phyloP scores from a whole-genome alignment of 2,329 filamentous ascomycete species.

The Ascochyta viciae-villosae region DNA sequence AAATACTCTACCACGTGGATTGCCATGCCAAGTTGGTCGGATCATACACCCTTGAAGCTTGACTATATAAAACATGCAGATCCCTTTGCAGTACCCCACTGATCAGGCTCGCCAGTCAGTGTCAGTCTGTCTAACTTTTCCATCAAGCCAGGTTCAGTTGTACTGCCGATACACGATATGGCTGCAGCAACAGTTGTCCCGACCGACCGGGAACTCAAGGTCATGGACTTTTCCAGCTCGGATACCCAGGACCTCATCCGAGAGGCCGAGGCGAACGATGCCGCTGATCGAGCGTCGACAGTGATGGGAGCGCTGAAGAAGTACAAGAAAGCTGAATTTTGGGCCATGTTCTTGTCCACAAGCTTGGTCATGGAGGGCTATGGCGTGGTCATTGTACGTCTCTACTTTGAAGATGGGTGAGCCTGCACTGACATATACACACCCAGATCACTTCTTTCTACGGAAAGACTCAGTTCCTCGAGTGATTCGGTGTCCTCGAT shows the following conservation, averaged over 20 bases:
- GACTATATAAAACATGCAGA: too few relatives aligned
- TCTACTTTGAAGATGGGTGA: background rate
- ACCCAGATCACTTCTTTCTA: constrained; percentile 1
- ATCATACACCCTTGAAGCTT: too few relatives aligned
- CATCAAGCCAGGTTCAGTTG: too few relatives aligned
- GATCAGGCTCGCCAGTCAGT: too few relatives aligned
- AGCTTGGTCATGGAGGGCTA: constrained; percentile 7
- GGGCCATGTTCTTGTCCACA: constrained; percentile 9
- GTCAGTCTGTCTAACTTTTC: too few relatives aligned
- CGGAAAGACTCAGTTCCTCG: constrained; percentile 1
- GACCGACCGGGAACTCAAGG: constrained; percentile 3
- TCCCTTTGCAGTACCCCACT: too few relatives aligned
- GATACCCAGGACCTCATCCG: constrained; percentile 5
- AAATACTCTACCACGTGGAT: too few relatives aligned
- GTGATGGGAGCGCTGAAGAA: constrained; percentile 1
- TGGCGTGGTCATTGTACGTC: background rate
- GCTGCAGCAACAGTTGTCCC: background rate
- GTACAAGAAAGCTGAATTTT: constrained; percentile 5
- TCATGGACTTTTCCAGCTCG: background rate
- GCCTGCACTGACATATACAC: background rate
- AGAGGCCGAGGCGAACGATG: constrained; percentile 5
- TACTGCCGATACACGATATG: background rate
- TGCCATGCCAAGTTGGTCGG: too few relatives aligned
- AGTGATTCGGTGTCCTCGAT: background rate
- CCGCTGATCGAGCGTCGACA: constrained; percentile 1